phyloP scores from a whole-genome alignment of 2,329 filamentous ascomycete genomes.

The Diplodia sapinea region DNA sequence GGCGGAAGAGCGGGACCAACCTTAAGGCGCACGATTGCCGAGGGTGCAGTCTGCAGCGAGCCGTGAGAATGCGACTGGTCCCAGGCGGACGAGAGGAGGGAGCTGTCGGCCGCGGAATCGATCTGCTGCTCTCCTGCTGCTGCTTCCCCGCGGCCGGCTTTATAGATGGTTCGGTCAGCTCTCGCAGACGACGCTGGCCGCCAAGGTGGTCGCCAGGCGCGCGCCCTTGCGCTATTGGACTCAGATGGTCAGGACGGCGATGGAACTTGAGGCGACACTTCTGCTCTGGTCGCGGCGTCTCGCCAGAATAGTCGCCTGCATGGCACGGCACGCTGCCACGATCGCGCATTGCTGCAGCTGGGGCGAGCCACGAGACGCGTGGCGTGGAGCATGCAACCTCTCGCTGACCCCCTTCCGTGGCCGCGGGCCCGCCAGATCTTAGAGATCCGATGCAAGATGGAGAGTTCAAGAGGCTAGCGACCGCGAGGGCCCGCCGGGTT shows the following conservation, averaged over 20 bases:
- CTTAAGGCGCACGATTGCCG: conserved; percentile 30
- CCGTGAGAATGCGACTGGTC: conserved; percentile 25
- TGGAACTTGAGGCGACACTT: conserved; percentile 31
- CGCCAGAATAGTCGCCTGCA: conserved; percentile 30
- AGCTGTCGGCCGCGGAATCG: conserved; percentile 7
- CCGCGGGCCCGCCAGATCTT: conserved; percentile 31
- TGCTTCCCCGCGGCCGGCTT: conserved; percentile 3
- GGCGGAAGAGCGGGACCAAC: conserved; percentile 31
- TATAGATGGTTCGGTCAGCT: conserved; percentile 20
- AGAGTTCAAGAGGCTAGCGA: conserved; percentile 24
- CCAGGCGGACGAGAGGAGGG: conserved; percentile 17
- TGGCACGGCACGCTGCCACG: conserved; percentile 31
- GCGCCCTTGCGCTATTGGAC: conserved; percentile 33
- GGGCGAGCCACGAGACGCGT: conserved; percentile 31
- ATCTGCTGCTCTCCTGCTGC: neutral
- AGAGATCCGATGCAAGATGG: conserved; percentile 30
- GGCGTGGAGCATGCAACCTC: conserved; percentile 32
- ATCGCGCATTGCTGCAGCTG: conserved; percentile 31
- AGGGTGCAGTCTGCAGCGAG: conserved; percentile 10
- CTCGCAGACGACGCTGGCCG: conserved; percentile 16
- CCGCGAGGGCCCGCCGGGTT: conserved; percentile 27
- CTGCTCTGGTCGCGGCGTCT: conserved; percentile 30
- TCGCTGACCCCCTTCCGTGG: conserved; percentile 30
- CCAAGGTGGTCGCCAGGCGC: conserved; percentile 24
- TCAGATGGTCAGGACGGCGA: conserved; percentile 29